Base-by-base conservation (phyloP, 2,329 filamentous ascomycete species). In the Escovopsis weberi region DNA sequence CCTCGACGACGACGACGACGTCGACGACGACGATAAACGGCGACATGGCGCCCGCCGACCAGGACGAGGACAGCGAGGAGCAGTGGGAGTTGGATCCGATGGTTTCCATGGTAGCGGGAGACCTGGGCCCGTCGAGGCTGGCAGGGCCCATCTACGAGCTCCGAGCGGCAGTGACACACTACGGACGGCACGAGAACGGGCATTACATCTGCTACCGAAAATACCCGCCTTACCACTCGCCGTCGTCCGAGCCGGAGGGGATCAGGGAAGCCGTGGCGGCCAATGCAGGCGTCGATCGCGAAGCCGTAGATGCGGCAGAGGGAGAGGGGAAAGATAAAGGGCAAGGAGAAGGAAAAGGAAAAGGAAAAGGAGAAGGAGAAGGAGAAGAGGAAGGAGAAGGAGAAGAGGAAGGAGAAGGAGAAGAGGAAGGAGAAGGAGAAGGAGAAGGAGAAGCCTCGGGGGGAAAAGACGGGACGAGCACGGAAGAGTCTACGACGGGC, bases 181-280 rank as follows among this genome's bases (percentile, higher is more conserved):
- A 83, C 47, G 91, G 91, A 4, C 73, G 83, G 30, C 91, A 96
- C 58, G 87, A 95, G 48, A 94, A 94, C 53, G 91, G 91, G 0
- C 91, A 98, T 62, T 96, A 98, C 53, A 79, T 95, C 34, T 94
- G 86, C 58, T 94, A 91, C 59, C 75, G 85, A 41, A 84, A 82
- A 53, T 80, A 85, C 53, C 69, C 75, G 12, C 54, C 55, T 9
- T 45, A 48, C 30, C 51, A 35, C 12, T 41, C 45, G 6, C 45
- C 49, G 8, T 40, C 37, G 4, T 35, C 30, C 1, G 38, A 42
- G 9, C 34, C 28, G 4, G 37, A 18, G 11, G 36, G 40, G 12
- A 1, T 30, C 10, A 15, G 41, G 12, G 19, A 23, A 7, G 38
- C 26, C 7, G 26, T 26, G 28, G 39, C 6, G 26, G 26, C 37